Evolutionary conservation across 208 protist species (phyloP), one percentile per base, ranked within the genome.

Genomic region (Wallacemonas collosoma): DNA sequence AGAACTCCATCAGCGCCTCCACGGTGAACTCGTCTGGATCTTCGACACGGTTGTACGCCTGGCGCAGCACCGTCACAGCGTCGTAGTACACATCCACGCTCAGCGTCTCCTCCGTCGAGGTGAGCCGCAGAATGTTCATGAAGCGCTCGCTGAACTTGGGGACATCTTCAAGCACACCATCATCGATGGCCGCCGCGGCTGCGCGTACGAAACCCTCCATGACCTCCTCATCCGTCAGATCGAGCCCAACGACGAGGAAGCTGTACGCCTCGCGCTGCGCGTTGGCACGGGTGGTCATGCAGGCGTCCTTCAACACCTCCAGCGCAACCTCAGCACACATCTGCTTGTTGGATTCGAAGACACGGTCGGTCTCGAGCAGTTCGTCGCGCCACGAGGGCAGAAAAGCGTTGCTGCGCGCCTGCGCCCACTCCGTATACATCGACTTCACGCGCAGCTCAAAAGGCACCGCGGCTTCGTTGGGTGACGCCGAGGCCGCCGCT

Each of bases 61-160:
- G 83, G 48, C 83, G 83, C 54, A 94, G 79, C 60, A 97, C 79
- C 9, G 83, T 85, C 11, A 85, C 88, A 2, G 89, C 81, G 72
- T 95, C 88, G 64, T 89, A 94, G 79, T 94, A 95, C 48, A 94
- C 80, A 79, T 97, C 87, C 41, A 80, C 84, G 47, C 71, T 80
- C 48, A 73, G 75, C 76, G 83, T 82, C 74, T 93, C 79, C 61
- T 89, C 80, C 35, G 80, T 81, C n/a, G 89, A 93, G 54, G 82
- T 87, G 63, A 92, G 79, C 8, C 82, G 77, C 76, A 97, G 83
- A 83, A 97, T 93, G 44, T 61, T 69, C 80, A 95, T 92, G 65
- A 93, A 95, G 55, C 92, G 92, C 73, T 95, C 88, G 39, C 81
- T 80, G 82, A 94, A 95, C 85, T 91, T 93, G 17, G 92, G 92